Percentiles rank a stretch among this genome's conserved stretches.
Evolutionary conservation across 371 early-diverging fungal species (phyloP).

Genomic region (Mycotypha africana): DNA sequence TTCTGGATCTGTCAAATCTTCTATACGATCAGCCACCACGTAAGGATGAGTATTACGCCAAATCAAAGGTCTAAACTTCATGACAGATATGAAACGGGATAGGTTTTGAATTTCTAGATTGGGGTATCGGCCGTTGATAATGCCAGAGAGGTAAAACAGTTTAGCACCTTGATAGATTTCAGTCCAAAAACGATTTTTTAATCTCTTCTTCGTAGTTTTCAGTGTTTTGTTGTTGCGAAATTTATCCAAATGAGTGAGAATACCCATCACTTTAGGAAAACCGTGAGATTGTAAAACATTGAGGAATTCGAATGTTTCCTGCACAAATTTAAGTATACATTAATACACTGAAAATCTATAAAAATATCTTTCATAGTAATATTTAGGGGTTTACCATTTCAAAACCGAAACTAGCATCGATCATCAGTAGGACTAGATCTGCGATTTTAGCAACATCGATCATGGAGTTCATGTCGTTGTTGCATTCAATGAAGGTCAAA

Average conservation of each 20-base stretch:
- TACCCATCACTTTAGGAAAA: constrained; percentile 97
- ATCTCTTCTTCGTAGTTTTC: constrained; percentile 83
- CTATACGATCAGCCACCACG: constrained; percentile 91
- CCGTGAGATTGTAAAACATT: constrained; percentile 97
- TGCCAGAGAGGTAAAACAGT: constrained; percentile 92
- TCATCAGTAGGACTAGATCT: constrained; percentile 93
- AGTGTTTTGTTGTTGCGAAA: constrained; percentile 89
- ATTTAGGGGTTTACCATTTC: constrained; percentile 90
- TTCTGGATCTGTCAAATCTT: constrained; percentile 95
- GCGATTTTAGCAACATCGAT: constrained; percentile 98
- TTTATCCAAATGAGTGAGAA: constrained; percentile 91
- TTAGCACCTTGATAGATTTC: constrained; percentile 98
- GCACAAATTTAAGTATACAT: not conserved
- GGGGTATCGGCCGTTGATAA: constrained; percentile 90
- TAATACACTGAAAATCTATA: no score
- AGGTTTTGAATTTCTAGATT: constrained; percentile 91
- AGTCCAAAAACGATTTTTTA: constrained; percentile 98
- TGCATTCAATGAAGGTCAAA: constrained; percentile 94
- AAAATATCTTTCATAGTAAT: not conserved
- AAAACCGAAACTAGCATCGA: constrained; percentile 97
- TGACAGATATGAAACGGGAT: constrained; percentile 94
- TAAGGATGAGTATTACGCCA: constrained; percentile 97
- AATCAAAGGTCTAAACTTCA: constrained; percentile 95
- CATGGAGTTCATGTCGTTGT: constrained; percentile 96
- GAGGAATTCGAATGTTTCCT: constrained; percentile 98